Evolutionary conservation across 306 rosid species (phyloP), one percentile per base, ranked within the genome.

Genomic region (Arachis stenosperma): DNA sequence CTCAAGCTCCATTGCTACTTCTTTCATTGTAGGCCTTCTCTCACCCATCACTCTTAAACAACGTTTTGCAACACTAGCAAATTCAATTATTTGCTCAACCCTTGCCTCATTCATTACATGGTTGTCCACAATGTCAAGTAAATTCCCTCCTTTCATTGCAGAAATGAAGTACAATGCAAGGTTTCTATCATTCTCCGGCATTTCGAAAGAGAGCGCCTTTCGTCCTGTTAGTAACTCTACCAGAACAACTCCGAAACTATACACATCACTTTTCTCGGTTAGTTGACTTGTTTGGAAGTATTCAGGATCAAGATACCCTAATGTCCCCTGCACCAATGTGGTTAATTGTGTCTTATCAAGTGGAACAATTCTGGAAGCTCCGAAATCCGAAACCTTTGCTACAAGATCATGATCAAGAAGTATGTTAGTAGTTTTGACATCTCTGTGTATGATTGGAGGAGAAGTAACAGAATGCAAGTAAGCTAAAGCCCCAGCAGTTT

Each of bases 11-110:
- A 33, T 84, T 27, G 86, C 84, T n/a, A 88, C 84, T 75, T 88
- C 85, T 77, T 83, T 88, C 90, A 88, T 86, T 6, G 67, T 65
- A 0, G 90, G 92, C 5, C 92, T 82, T 22, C 84, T 88, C 65
- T 84, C 87, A 53, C 88, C 84, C 27, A 7, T 86, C 5, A 84
- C 12, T 9, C 61, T 78, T 8, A 86, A 44, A 13, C 92, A 88
- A n/a, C 3, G 17, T 37, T 8, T 42, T 5, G 82, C 85, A 5
- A 85, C 46, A 42, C 55, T 66, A 0, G 83, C 79, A 30, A 75
- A 79, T 53, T 86, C 83, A 51, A 9, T 82, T 9, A 88, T 12
- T 15, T 81, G 87, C 67, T 82, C 72, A 22, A 70, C 40, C 36
- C 73, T 78, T 6, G 59, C 76, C 3, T 70, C 76, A 3, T 17